Evolutionary conservation across 1,139 yeast species (phyloP), one percentile per base, ranked within the genome.

Genomic region (Candida labiduridarum): DNA sequence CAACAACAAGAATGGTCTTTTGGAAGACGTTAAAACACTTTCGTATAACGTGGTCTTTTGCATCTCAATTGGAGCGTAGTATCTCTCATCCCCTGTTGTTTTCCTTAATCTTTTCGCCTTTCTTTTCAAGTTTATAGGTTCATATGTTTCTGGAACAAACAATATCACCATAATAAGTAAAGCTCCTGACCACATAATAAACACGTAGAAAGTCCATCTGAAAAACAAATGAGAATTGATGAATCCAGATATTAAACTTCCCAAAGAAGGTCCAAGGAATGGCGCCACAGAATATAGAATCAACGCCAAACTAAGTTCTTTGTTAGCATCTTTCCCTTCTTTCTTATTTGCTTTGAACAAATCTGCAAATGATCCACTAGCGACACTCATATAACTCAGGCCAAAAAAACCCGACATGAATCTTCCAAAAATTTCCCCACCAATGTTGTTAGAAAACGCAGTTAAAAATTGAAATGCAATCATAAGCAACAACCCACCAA

Each of bases 1-100:
- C 19, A 86, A 58, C 39, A 86, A 66, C 29, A 76, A 68, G 27
- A 85, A 59, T 1, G 92, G 92, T 57, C 88, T 64, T 45, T 71
- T 67, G 14, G 79, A 70, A 29, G 83, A 76, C 19, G 67, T 57
- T 4, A 75, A 52, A 7, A 78, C 63, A 14, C 75, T 63, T 47
- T 63, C 56, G 40, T 60, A 53, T 22, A 76, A 46, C 1, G 68
- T 52, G 22, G 57, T 57, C 9, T 62, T 56, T 5, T 56, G 44
- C 45, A 56, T 64, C 50, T 83, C 87, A 29, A 80, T 57, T 1
- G 84, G 80, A 0, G 86, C 83, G 59, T 63, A 79, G 50, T 71
- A 76, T 12, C 63, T 56, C 19, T 55, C 50, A 55, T 62, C 69
- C 1, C 82, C 81, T 6, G 85, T 79, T 10, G 65, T 51, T 45